phyloP scores from a whole-genome alignment of 1,284 basidiomycete species.

The Gymnopus androsaceus region DNA sequence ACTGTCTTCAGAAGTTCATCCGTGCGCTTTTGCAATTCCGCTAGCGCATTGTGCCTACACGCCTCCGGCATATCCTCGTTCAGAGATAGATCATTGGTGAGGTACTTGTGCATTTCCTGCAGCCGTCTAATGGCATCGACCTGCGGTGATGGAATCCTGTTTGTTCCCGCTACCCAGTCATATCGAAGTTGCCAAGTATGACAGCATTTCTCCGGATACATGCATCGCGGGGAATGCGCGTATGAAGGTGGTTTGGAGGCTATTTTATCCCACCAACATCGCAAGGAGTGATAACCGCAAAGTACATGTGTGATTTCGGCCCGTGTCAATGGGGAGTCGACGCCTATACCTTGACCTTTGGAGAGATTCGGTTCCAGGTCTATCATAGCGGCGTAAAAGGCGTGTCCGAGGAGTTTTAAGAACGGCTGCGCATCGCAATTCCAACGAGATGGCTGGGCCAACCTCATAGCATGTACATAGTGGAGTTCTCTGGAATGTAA shows the following conservation, averaged over 20 bases:
- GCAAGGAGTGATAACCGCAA: slow-evolving; percentile 15
- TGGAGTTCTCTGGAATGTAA: slow-evolving; percentile 12
- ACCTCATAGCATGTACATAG: slow-evolving; percentile 7
- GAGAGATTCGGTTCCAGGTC: slow-evolving; percentile 11
- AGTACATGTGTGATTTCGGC: slow-evolving; percentile 10
- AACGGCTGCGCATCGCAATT: slow-evolving; percentile 4
- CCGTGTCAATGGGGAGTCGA: slow-evolving; percentile 4
- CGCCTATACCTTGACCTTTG: not conserved
- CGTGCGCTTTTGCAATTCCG: slow-evolving; percentile 7
- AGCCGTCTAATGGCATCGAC: slow-evolving; percentile 11
- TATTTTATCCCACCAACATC: slow-evolving; percentile 13
- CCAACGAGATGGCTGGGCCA: slow-evolving; percentile 7
- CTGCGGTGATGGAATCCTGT: slow-evolving; percentile 3
- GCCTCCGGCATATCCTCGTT: slow-evolving; percentile 2
- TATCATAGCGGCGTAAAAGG: slow-evolving; percentile 14
- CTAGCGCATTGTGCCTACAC: slow-evolving; percentile 10
- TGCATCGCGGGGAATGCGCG: slow-evolving; percentile 11
- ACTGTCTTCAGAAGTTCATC: slow-evolving; percentile 7
- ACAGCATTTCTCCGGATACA: slow-evolving; percentile 5
- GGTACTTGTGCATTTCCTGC: slow-evolving; percentile 6
- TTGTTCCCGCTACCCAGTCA: not conserved
- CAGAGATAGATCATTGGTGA: slow-evolving; percentile 5
- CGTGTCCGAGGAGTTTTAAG: slow-evolving; percentile 13
- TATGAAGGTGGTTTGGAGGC: slow-evolving; percentile 9
- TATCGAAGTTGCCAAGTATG: slow-evolving; percentile 2